Evolutionary conservation across 2,329 filamentous ascomycete species (phyloP).

Genomic region (Aspergillus sojae): DNA sequence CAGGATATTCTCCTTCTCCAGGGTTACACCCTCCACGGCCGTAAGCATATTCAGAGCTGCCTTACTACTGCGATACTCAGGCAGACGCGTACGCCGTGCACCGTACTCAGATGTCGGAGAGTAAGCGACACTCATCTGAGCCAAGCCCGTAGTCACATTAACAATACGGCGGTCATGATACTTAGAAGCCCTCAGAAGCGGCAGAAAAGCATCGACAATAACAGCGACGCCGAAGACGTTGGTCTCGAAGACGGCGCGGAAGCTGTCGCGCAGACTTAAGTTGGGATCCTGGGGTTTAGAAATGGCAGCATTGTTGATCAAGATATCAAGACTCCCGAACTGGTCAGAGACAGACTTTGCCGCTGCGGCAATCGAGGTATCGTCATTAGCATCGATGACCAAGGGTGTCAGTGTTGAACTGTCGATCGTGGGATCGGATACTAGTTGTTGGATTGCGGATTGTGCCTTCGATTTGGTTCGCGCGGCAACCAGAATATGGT

Average conservation of each 20-base stretch:
- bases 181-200: constrained; percentile 10
- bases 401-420: constrained; percentile 5
- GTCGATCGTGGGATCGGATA: not conserved
- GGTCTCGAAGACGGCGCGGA: constrained; percentile 6
- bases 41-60: too few species aligned
- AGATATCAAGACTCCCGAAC: constrained; percentile 8
- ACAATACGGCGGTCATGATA: constrained; percentile 16
- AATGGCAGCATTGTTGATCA: constrained; percentile 12
- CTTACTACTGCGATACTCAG: too few species aligned
- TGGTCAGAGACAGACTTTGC: not conserved
- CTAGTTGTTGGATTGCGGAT: constrained; percentile 1
- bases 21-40: too few species aligned
- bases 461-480: constrained; percentile 6
- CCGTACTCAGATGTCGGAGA: too few species aligned
- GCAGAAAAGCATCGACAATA: constrained; percentile 6
- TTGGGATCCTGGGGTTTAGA: not conserved
- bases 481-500: constrained; percentile 8
- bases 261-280: not conserved
- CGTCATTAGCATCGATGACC: constrained; percentile 1
- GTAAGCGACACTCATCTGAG: constrained; percentile 9
- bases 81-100: too few species aligned
- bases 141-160: constrained; percentile 9
- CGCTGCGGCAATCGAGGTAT: constrained; percentile 3
- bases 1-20: too few species aligned
- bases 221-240: constrained; percentile 9